phyloP scores from a whole-genome alignment of 805 yeast species.

The Candida piceae region DNA sequence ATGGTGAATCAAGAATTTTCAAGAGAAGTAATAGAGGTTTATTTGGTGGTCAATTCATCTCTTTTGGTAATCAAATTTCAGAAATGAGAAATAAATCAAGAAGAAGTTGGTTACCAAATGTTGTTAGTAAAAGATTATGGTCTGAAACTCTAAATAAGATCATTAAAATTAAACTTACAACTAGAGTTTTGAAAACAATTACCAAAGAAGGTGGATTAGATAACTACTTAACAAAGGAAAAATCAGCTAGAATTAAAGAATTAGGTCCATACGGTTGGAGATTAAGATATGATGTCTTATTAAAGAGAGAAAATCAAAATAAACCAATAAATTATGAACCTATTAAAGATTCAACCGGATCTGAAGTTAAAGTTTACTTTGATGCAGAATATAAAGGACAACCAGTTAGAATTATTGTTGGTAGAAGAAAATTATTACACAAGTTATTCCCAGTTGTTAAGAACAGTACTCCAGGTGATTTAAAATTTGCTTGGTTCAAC shows the following conservation, averaged over 20 bases:
- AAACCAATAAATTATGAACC: slow-evolving; percentile 32
- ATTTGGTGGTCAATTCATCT: slow-evolving; percentile 82
- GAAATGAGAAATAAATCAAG: slow-evolving; percentile 70
- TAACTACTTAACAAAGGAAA: slow-evolving; percentile 79
- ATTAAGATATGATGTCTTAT: slow-evolving; percentile 69
- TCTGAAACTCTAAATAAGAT: slow-evolving; percentile 66
- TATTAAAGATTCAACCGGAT: slow-evolving; percentile 26
- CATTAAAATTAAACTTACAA: slow-evolving; percentile 58
- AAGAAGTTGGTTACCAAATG: slow-evolving; percentile 77
- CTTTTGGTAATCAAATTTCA: slow-evolving; percentile 71
- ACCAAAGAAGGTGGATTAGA: slow-evolving; percentile 95
- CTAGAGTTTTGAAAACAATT: slow-evolving; percentile 80
- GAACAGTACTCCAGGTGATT: slow-evolving; percentile 34
- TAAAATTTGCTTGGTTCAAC: slow-evolving; percentile 46
- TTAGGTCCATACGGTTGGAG: slow-evolving; percentile 92
- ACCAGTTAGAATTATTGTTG: slow-evolving; percentile 49
- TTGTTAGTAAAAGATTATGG: slow-evolving; percentile 72
- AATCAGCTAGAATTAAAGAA: slow-evolving; percentile 85
- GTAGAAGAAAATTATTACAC: slow-evolving; percentile 58
- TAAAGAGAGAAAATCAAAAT: slow-evolving; percentile 37
- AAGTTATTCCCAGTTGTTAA: slow-evolving; percentile 49
- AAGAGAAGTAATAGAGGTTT: slow-evolving; percentile 85
- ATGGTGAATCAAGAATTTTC: slow-evolving; percentile 71
- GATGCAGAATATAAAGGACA: slow-evolving; percentile 38
- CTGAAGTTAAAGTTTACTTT: slow-evolving; percentile 41